These are phyloP conservation scores for Sporisorium exsertum DNA, from an alignment of 1,284 basidiomycete species.

Conservation along the genomic window DNA sequence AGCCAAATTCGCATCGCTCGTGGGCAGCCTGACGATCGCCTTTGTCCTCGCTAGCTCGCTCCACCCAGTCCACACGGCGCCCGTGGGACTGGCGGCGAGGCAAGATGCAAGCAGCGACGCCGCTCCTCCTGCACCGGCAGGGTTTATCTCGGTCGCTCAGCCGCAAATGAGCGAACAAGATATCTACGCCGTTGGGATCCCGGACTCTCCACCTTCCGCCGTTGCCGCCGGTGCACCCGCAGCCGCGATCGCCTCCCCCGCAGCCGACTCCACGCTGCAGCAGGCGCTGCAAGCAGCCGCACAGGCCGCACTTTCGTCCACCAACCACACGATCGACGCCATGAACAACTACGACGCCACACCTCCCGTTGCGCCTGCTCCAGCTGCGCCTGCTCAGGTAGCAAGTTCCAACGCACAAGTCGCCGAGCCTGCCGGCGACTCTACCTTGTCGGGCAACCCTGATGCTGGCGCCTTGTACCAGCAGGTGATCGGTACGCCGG, in stretches of 20 bases:
- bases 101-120: slow-evolving; percentile 13
- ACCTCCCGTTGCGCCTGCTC: slow-evolving; percentile 8
- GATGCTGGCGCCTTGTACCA: slow-evolving; percentile 14
- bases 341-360: slow-evolving; percentile 32
- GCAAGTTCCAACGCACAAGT: slow-evolving; percentile 14
- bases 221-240: neutral
- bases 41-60: slow-evolving; percentile 35
- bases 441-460: slow-evolving; percentile 24
- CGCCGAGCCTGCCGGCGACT: neutral
- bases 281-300: slow-evolving; percentile 23
- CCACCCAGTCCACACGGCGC: slow-evolving; percentile 29
- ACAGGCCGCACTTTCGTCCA: slow-evolving; percentile 6
- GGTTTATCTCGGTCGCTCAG: slow-evolving; percentile 38
- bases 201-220: slow-evolving; percentile 3
- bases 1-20: slow-evolving; percentile 39
- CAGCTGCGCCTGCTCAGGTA: slow-evolving; percentile 3
- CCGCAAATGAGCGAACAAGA: slow-evolving; percentile 39
- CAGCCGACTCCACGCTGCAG: slow-evolving; percentile 4
- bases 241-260: neutral
- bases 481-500: slow-evolving; percentile 17
- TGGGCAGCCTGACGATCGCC: slow-evolving; percentile 34
- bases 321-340: slow-evolving; percentile 12
- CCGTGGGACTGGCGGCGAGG: slow-evolving; percentile 14
- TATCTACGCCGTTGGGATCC: slow-evolving; percentile 42
- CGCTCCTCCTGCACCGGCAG: slow-evolving; percentile 16